Percentiles rank a stretch among this genome's conserved stretches.
phyloP scores from a whole-genome alignment of 495 filamentous ascomycete genomes.

The Immersiella caudata region DNA sequence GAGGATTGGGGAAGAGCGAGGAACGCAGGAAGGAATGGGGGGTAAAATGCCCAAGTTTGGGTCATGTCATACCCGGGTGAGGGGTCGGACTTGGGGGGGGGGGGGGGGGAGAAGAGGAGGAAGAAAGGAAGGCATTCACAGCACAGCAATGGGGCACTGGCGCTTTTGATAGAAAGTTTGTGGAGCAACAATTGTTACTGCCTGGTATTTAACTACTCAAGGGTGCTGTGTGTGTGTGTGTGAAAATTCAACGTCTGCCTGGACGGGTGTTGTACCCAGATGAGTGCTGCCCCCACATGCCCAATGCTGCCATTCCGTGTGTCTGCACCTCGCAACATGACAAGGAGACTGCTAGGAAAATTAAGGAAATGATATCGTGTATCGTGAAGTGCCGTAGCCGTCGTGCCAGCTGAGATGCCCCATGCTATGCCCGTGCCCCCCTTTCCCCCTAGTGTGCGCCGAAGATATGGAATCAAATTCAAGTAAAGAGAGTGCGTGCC shows the following conservation, averaged over 20 bases:
- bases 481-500: not conserved
- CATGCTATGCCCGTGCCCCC: not conserved
- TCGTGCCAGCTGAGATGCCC: slow-evolving; percentile 1
- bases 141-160: slow-evolving; percentile 1
- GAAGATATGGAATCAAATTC: not conserved
- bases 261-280: not conserved
- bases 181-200: not conserved
- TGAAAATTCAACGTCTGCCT: not conserved
- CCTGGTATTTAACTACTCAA: not conserved
- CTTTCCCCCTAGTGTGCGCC: not conserved
- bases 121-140: not conserved
- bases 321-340: not conserved
- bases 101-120: not conserved
- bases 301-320: not conserved
- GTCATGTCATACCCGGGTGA: not conserved
- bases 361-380: not conserved
- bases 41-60: not conserved
- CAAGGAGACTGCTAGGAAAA: not conserved
- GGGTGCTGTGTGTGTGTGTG: not conserved
- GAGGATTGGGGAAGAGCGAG: not conserved
- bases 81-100: not conserved
- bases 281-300: not conserved
- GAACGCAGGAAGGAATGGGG: not conserved
- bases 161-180: not conserved
- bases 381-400: not conserved